Percentiles rank a stretch among this genome's conserved stretches.
Conservation (phyloP, 2,329 filamentous ascomycete genomes). For the Paraphoma chrysanthemicola region DNA sequence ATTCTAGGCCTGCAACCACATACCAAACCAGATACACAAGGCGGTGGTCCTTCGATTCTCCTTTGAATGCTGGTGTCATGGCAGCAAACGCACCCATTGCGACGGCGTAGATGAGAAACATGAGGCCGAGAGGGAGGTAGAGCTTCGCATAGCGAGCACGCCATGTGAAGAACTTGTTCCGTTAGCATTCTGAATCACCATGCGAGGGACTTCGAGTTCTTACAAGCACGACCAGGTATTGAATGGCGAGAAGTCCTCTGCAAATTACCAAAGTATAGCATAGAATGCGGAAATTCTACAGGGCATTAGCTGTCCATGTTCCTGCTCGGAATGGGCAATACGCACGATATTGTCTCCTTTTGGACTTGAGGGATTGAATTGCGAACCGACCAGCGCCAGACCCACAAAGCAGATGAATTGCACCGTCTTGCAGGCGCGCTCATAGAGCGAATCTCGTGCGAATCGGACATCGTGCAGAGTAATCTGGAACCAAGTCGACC, state of each 20-base stretch:
- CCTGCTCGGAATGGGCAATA: not conserved
- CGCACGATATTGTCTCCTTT: conserved; percentile 38
- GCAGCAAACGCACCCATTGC: conserved; percentile 37
- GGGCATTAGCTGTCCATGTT: conserved; percentile 5
- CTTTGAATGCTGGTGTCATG: conserved; percentile 44
- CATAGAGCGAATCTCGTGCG: conserved; percentile 47
- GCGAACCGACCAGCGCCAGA: conserved; percentile 44
- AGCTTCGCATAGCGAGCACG: conserved; percentile 40
- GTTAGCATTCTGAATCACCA: conserved; percentile 1
- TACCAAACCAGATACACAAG: conserved; percentile 47
- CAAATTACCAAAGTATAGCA: conserved; percentile 46
- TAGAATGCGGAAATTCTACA: conserved; percentile 43
- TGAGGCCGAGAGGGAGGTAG: conserved; percentile 41
- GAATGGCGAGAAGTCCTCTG: conserved; percentile 38
- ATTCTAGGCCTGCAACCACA: conserved; percentile 60
- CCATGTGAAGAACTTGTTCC: conserved; percentile 34
- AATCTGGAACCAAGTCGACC: conserved; percentile 49
- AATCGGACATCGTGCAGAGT: conserved; percentile 51
- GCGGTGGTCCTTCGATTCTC: conserved; percentile 13
- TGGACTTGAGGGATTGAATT: conserved; percentile 39
- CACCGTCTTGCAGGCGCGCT: conserved; percentile 45
- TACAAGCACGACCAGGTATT: conserved; percentile 44
- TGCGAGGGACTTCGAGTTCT: not conserved
- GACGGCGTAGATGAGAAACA: conserved; percentile 35
- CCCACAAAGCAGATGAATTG: conserved; percentile 49